These are phyloP conservation scores for Biscogniauxia marginata DNA, from an alignment of 2,329 filamentous ascomycete genomes.

Conservation along the genomic window DNA sequence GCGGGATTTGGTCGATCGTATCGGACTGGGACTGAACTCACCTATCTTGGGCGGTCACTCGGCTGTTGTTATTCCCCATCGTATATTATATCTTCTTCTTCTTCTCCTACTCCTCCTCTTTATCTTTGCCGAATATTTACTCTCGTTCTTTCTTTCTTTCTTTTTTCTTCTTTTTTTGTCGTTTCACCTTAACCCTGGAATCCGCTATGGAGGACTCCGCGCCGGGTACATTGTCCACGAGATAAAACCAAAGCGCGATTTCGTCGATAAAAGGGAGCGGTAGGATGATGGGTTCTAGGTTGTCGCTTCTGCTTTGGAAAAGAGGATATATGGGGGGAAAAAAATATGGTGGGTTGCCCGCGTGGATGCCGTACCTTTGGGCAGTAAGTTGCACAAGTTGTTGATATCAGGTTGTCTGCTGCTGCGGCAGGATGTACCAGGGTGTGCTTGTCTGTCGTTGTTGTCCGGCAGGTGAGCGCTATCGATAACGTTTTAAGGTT, in stretches of 20 bases:
- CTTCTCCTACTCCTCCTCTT: neutral
- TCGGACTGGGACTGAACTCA: neutral
- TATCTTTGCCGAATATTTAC: neutral
- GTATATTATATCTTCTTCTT: neutral
- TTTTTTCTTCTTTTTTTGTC: neutral
- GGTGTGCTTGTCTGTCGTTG: neutral
- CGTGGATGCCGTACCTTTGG: no score
- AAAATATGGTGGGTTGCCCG: no score
- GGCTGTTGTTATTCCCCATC: neutral
- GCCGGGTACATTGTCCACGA: neutral
- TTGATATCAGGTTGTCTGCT: no score
- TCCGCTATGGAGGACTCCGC: neutral
- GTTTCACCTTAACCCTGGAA: neutral
- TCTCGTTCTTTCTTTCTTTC: neutral
- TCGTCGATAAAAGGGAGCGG: neutral
- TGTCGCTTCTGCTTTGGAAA: neutral
- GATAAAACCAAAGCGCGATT: neutral
- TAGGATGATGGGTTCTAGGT: neutral
- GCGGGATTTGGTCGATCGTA: neutral
- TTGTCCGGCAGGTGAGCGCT: neutral
- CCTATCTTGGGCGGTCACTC: neutral
- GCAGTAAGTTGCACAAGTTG: neutral
- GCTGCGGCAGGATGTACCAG: no score
- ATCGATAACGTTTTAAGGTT: neutral
- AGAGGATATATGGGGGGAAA: neutral